These are phyloP conservation scores for Aspergillus persii DNA, from an alignment of 2,329 filamentous ascomycete species.

Conservation along the genomic window DNA sequence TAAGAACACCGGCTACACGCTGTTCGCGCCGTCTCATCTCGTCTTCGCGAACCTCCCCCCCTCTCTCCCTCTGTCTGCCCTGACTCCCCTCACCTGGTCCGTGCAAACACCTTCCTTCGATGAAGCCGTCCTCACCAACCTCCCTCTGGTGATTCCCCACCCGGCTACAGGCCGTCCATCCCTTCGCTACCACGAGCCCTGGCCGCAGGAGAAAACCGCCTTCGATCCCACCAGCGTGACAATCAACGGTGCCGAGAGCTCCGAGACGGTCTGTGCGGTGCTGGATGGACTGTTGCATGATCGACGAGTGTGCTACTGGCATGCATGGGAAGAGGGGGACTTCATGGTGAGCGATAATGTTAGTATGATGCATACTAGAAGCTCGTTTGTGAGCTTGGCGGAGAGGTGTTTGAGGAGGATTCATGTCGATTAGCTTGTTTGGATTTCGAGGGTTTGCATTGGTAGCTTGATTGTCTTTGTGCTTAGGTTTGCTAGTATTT, in stretches of 20 bases:
- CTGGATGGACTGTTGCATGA: slow-evolving; percentile 50
- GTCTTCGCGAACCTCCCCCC: slow-evolving; percentile 49
- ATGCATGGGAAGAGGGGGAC: slow-evolving; percentile 56
- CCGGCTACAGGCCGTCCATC: slow-evolving; percentile 48
- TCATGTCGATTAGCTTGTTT: not conserved
- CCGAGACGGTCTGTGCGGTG: slow-evolving; percentile 29
- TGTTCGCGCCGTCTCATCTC: slow-evolving; percentile 54
- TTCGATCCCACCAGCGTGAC: slow-evolving; percentile 30
- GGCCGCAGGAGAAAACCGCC: slow-evolving; percentile 52
- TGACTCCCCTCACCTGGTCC: slow-evolving; percentile 48
- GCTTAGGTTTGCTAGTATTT: too few relatives aligned
- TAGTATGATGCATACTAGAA: slow-evolving; percentile 21
- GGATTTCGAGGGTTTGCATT: not conserved
- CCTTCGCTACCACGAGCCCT: slow-evolving; percentile 56
- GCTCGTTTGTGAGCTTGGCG: slow-evolving; percentile 1
- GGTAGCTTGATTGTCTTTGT: not conserved
- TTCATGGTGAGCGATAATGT: slow-evolving; percentile 54
- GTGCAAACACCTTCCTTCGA: slow-evolving; percentile 52
- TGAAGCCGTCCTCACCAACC: slow-evolving; percentile 41
- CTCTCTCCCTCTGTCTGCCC: slow-evolving; percentile 35
- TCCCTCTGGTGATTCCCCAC: slow-evolving; percentile 49
- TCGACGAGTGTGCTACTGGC: slow-evolving; percentile 50
- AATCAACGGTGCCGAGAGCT: slow-evolving; percentile 28
- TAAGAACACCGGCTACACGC: slow-evolving; percentile 52
- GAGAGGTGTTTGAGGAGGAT: slow-evolving; percentile 5